Percentiles rank a stretch among this genome's conserved stretches.
These are phyloP conservation scores for Ophiostoma perfectum DNA, from an alignment of 2,329 filamentous ascomycete genomes.

Conservation along the genomic window DNA sequence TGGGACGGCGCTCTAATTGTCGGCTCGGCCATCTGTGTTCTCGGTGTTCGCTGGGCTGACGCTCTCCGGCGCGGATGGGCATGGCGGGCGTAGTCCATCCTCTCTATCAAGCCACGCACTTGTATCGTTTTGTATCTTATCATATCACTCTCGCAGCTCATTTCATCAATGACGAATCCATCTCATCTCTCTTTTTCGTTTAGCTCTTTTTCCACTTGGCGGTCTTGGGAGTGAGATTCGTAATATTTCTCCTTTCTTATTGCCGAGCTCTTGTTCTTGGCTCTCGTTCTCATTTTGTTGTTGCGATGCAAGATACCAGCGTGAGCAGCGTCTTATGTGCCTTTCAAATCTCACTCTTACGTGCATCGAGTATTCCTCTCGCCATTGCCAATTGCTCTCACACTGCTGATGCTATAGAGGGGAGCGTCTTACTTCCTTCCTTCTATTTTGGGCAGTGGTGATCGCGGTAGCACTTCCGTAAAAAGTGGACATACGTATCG, in stretches of 20 bases:
- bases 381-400: too few relatives aligned
- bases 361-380: too few relatives aligned
- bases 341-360: too few relatives aligned
- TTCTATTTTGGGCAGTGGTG: background rate
- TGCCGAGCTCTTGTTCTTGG: background rate
- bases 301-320: background rate
- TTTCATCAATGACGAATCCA: background rate
- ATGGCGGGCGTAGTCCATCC: constrained; percentile 22
- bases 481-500: background rate
- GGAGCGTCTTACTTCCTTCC: background rate
- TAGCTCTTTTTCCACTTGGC: background rate
- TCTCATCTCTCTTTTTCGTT: background rate
- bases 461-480: background rate
- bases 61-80: constrained; percentile 25
- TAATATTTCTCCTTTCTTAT: background rate
- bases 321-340: too few relatives aligned
- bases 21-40: constrained; percentile 37
- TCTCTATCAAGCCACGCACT: background rate
- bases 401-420: too few relatives aligned
- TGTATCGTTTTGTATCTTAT: background rate
- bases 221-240: background rate
- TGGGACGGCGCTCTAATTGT: constrained; percentile 40
- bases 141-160: background rate
- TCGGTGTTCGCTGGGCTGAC: constrained; percentile 39
- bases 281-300: background rate